A percentile compares a stretch with the other conserved stretches of the same genome.
These are phyloP conservation scores for Saturnispora silvae DNA, from an alignment of 805 yeast genomes.

Conservation along the genomic window DNA sequence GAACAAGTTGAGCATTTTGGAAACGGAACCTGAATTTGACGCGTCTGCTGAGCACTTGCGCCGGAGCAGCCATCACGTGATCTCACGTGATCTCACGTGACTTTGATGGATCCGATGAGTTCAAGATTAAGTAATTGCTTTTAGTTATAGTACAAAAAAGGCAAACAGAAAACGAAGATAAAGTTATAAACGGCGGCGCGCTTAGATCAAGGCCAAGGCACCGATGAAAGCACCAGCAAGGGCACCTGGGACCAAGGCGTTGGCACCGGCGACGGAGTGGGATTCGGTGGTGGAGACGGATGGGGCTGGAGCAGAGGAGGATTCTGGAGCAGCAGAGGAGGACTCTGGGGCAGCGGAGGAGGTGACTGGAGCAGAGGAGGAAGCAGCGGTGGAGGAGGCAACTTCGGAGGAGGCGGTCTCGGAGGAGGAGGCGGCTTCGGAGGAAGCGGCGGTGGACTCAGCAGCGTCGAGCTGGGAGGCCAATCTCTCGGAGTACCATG, in stretches of 20 bases:
- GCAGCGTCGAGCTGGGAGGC: slow-evolving; percentile 12
- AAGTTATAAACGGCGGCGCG: not conserved
- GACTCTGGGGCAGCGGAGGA: slow-evolving; percentile 5
- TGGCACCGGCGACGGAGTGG: slow-evolving; percentile 13
- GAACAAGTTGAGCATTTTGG: not conserved
- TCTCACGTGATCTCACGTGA: too few species aligned
- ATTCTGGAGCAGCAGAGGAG: slow-evolving; percentile 6
- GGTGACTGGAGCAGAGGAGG: slow-evolving; percentile 7
- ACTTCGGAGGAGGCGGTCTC: slow-evolving; percentile 8
- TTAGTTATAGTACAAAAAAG: too few species aligned
- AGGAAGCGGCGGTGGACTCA: slow-evolving; percentile 10
- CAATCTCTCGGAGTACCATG: slow-evolving; percentile 28
- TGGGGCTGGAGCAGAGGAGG: slow-evolving; percentile 6
- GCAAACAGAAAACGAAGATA: slow-evolving; percentile 1
- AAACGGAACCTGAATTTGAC: too few species aligned
- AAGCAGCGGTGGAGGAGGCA: slow-evolving; percentile 8
- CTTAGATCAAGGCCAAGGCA: slow-evolving; percentile 19
- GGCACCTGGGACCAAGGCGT: slow-evolving; percentile 13
- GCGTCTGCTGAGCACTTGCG: too few species aligned
- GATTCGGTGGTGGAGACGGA: slow-evolving; percentile 5
- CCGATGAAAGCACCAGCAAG: slow-evolving; percentile 15
- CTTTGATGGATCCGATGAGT: too few species aligned
- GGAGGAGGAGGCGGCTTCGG: slow-evolving; percentile 10
- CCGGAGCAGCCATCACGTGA: not conserved
- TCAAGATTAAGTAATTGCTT: too few species aligned